phyloP scores from a whole-genome alignment of 1,139 yeast genomes.

The Candida frijolesensis region DNA sequence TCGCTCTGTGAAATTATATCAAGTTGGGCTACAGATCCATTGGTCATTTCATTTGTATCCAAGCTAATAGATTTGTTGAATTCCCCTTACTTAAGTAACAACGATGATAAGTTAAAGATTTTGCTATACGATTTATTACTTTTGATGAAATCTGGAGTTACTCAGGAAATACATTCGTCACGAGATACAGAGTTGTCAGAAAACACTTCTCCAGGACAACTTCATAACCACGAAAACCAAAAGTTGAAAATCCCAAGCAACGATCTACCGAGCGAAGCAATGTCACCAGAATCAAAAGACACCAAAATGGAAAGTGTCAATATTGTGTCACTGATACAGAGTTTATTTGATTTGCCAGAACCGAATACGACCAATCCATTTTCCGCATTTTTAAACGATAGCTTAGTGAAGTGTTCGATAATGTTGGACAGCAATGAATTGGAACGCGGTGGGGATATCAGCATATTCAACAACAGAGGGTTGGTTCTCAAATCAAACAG shows the following conservation, averaged over 20 bases:
- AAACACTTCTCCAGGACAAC: slow-evolving; percentile 17
- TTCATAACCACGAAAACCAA: neutral
- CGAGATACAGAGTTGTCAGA: slow-evolving; percentile 17
- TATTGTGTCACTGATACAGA: slow-evolving; percentile 11
- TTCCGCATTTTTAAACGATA: slow-evolving; percentile 23
- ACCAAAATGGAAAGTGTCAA: neutral
- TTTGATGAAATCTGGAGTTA: slow-evolving; percentile 49
- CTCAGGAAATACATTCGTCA: slow-evolving; percentile 21
- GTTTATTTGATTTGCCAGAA: slow-evolving; percentile 39
- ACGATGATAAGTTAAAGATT: slow-evolving; percentile 55
- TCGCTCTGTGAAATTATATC: slow-evolving; percentile 35
- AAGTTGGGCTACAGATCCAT: slow-evolving; percentile 32
- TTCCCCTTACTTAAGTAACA: slow-evolving; percentile 37
- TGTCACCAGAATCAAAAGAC: slow-evolving; percentile 1
- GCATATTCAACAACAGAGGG: slow-evolving; percentile 31
- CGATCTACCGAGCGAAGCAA: neutral
- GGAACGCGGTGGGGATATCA: slow-evolving; percentile 35
- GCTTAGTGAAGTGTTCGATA: slow-evolving; percentile 26
- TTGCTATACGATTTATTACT: slow-evolving; percentile 64
- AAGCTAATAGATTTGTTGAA: slow-evolving; percentile 51
- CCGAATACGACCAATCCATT: slow-evolving; percentile 31
- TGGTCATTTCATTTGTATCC: slow-evolving; percentile 34
- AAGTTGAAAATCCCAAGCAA: neutral
- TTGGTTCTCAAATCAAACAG: slow-evolving; percentile 25
- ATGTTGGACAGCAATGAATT: slow-evolving; percentile 41